Evolutionary conservation across 2,329 filamentous ascomycete genomes (phyloP), one percentile per base, ranked within the genome.

Genomic region (Phialocephala subalpina): DNA sequence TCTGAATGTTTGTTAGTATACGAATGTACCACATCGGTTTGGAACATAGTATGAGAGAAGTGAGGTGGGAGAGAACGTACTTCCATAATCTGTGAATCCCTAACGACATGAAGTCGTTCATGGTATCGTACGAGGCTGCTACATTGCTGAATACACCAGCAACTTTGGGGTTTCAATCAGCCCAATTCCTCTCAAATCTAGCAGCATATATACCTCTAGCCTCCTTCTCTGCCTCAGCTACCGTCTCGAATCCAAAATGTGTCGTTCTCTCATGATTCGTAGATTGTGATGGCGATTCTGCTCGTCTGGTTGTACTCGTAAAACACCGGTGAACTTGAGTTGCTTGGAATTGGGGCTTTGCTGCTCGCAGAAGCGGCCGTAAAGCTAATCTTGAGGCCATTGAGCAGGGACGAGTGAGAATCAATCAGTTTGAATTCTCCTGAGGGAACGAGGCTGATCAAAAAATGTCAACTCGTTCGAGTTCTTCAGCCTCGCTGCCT

Each of bases 91-190:
- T 92, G 80, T 99, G 96, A 81, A 97, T 94, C 63, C 96, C 96
- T 57, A 99, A 87, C 8, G 96, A 98, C 96, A 99, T 99, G 72
- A 98, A 86, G 79, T 99, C 96, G 82, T 99, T 99, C 96, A 99
- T 99, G 69, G 90, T 91, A 80, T 99, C 96, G 81, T 99, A 99
- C 20, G 92, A 75, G 53, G 73, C 90, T 72, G 96, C 96, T 47
- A 99, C 96, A 72, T 92, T 97, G 79, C 93, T 95, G 82, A 99
- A 99, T 65, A 99, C 96, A 49, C 87, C 89, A 67, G 92, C 82
- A 79, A 77, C 75, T 76, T 57, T 16, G 25, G 20, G 27, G 16
- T n/a, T 45, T 29, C 35, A 49, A 65, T 70, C 38, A 70, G 66
- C 60, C 57, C 18, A 40, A n/a, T 20, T n/a, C 20, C 14, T 11